These are phyloP conservation scores for Boletellus sp. DNA, from an alignment of 1,284 basidiomycete species.

Conservation along the genomic window DNA sequence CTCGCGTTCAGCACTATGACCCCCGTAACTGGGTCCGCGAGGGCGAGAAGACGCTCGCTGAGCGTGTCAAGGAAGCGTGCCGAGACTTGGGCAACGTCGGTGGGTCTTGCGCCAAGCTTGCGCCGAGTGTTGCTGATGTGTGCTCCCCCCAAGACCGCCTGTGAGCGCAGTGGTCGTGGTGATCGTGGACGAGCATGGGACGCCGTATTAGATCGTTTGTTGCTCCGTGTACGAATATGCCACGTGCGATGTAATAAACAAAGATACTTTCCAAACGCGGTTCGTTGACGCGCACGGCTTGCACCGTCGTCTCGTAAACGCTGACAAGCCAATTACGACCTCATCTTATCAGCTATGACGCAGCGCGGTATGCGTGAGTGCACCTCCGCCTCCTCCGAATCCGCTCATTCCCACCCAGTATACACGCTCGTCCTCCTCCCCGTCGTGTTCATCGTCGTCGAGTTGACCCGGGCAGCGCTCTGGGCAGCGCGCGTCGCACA, in stretches of 20 bases:
- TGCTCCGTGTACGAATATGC: too few species aligned
- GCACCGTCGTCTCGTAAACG: too few species aligned
- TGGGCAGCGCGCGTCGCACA: constrained; percentile 8
- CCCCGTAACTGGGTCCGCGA: constrained; percentile 98
- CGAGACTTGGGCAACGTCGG: constrained; percentile 81
- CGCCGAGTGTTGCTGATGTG: not conserved
- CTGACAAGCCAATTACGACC: too few species aligned
- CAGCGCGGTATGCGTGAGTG: too few species aligned
- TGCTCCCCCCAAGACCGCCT: constrained; percentile 21
- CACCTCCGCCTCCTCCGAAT: too few species aligned
- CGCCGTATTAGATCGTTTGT: too few species aligned
- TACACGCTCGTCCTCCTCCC: constrained; percentile 6
- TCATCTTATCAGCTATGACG: too few species aligned
- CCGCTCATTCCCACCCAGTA: not conserved
- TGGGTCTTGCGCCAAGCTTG: constrained; percentile 22
- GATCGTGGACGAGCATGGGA: too few species aligned
- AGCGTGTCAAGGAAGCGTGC: constrained; percentile 91
- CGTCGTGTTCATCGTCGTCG: constrained; percentile 14
- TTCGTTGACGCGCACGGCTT: too few species aligned
- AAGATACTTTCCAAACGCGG: too few species aligned
- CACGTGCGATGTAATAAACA: too few species aligned
- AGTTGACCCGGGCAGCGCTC: constrained; percentile 1
- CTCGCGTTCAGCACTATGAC: constrained; percentile 69
- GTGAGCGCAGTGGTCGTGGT: constrained; percentile 9
- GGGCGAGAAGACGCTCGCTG: constrained; percentile 91